Conservation (phyloP, 106 monocot genomes). For the Posidonia australis region DNA sequence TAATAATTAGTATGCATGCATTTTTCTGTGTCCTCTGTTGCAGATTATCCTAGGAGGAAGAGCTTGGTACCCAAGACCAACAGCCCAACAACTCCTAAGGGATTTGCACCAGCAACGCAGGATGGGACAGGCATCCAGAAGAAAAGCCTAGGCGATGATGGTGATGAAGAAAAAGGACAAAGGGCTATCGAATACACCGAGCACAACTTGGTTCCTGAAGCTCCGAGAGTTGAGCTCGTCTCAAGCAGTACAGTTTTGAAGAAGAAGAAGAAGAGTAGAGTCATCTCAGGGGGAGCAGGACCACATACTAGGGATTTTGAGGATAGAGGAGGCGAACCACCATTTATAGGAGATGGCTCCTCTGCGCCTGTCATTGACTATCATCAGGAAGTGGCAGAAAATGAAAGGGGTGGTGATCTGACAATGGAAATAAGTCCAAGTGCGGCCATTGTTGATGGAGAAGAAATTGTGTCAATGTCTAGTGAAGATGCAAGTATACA, state of each 20-base stretch:
- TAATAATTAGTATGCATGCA: too few relatives aligned
- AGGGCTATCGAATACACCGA: slow-evolving; percentile 13
- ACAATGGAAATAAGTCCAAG: slow-evolving; percentile 7
- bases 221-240: slow-evolving; percentile 1
- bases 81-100: slow-evolving; percentile 26
- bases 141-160: slow-evolving; percentile 21
- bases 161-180: slow-evolving; percentile 17
- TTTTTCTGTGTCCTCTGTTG: neutral
- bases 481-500: neutral
- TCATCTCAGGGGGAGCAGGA: slow-evolving; percentile 9
- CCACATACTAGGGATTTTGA: too few relatives aligned
- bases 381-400: neutral
- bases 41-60: slow-evolving; percentile 60
- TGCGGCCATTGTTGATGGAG: neutral
- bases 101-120: slow-evolving; percentile 39
- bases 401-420: neutral
- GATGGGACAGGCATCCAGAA: slow-evolving; percentile 42
- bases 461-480: too few relatives aligned
- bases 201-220: neutral
- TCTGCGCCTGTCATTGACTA: neutral
- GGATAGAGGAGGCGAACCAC: neutral
- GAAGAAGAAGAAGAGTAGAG: slow-evolving; percentile 6
- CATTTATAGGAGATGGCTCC: neutral
- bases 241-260: slow-evolving; percentile 13
- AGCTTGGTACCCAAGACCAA: slow-evolving; percentile 45